Evolutionary conservation across 2,329 filamentous ascomycete genomes (phyloP), one percentile per base, ranked within the genome.

Genomic region (Bimuria novae-zelandiae): DNA sequence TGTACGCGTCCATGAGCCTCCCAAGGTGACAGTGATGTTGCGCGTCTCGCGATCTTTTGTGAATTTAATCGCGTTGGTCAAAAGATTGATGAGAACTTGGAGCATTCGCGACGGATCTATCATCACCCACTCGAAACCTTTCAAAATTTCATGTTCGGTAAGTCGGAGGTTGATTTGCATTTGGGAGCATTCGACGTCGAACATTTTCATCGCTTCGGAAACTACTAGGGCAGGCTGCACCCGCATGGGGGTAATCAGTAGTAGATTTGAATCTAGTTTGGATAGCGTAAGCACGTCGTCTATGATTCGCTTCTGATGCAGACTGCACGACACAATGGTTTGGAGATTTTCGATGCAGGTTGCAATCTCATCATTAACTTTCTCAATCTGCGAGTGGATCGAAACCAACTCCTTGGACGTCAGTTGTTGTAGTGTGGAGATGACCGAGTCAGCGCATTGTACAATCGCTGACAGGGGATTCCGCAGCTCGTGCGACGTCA

Each of bases 371-470:
- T 58, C 54, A 16, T 56, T 46, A 29, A 64, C 51, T 21, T 56
- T 54, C 2, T 64, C 55, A 3, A 47, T 40, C 0, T 59, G 39
- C 5, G 41, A 30, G 2, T 51, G 22, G 4, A 49, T 30, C 5
- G 36, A 33, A 22, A 33, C 32, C 5, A 56, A 16, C 16, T 56
- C 44, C 14, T 46, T 37, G 16, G 45, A 16, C 7, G 46, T 29
- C 22, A 68, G 16, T 39, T 59, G 57, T 36, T 59, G 66, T 39
- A 56, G 69, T 41, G 66, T 68, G 10, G 67, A 62, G 8, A 75
- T 68, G 23, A 78, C 75, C 0, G 72, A 72, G 36, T 78, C 76
- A 1, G 76, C 76, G 48, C 70, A 74, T 51, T 77, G 76, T 17
- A 78, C 54, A 7, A 78, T 73, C 0, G 76, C 75, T 8, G 64